Evolutionary conservation across 768 basidiomycete species (phyloP).

Genomic region (Termitomyces sp.): DNA sequence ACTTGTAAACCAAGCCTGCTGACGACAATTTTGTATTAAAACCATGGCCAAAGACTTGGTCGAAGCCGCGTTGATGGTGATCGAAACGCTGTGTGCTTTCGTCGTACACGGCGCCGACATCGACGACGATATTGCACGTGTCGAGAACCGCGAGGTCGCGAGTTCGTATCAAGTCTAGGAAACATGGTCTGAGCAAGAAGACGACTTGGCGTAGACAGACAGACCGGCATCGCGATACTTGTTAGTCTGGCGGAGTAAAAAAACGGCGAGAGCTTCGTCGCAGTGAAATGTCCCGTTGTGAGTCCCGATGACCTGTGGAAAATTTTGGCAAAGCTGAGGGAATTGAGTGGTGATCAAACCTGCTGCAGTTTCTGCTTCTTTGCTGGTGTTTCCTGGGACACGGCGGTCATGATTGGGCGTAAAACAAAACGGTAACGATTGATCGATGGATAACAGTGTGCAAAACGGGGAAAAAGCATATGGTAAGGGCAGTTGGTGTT

Average conservation of each 20-base stretch:
- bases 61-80: slow-evolving; percentile 94
- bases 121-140: slow-evolving; percentile 90
- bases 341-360: slow-evolving; percentile 1
- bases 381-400: slow-evolving; percentile 18
- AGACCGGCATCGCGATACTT: slow-evolving; percentile 74
- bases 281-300: slow-evolving; percentile 97
- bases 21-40: slow-evolving; percentile 87
- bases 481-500: neutral
- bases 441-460: neutral
- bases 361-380: slow-evolving; percentile 39
- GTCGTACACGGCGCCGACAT: slow-evolving; percentile 93
- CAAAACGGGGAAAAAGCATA: neutral
- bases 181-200: neutral
- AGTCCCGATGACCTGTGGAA: slow-evolving; percentile 74
- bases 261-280: slow-evolving; percentile 94
- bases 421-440: neutral
- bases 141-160: slow-evolving; percentile 69
- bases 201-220: slow-evolving; percentile 7
- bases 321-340: neutral
- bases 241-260: slow-evolving; percentile 73
- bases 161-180: slow-evolving; percentile 58
- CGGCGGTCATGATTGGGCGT: slow-evolving; percentile 13
- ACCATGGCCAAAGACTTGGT: slow-evolving; percentile 83
- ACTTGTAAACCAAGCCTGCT: slow-evolving; percentile 97
- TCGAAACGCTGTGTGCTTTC: slow-evolving; percentile 76